A percentile compares a stretch with the other conserved stretches of the same genome.
These are phyloP conservation scores for Pouteria campechiana DNA, from an alignment of 179 eudicot species.

Conservation along the genomic window DNA sequence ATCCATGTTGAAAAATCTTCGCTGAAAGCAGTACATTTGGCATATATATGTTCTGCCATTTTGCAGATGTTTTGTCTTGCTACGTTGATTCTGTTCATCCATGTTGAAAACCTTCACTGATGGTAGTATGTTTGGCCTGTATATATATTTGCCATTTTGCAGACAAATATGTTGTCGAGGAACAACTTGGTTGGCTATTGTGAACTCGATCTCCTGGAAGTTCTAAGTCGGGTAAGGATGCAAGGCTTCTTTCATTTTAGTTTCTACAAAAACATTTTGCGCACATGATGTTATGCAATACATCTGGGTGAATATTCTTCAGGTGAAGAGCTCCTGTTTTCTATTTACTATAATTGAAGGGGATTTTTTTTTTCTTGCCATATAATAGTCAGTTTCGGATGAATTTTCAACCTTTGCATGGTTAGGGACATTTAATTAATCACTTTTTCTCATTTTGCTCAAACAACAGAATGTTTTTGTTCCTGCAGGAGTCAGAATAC, in stretches of 20 bases:
- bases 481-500: conserved; percentile 69
- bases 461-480: no score
- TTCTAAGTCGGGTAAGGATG: conserved; percentile 71
- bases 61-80: neutral
- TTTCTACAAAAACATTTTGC: no score
- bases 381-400: no score
- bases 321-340: neutral
- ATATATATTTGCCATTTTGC: conserved; percentile 17
- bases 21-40: neutral
- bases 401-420: no score
- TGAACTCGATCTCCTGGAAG: conserved; percentile 63
- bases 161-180: conserved; percentile 78
- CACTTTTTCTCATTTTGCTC: no score
- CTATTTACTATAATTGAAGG: neutral
- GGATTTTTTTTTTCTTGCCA: no score
- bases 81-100: neutral
- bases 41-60: neutral
- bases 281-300: neutral
- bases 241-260: no score
- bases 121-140: neutral
- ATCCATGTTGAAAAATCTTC: neutral
- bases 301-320: neutral
- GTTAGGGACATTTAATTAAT: no score
- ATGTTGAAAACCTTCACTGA: neutral
- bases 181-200: conserved; percentile 79